A percentile compares a stretch with the other conserved stretches of the same genome.
phyloP scores from a whole-genome alignment of 2,329 filamentous ascomycete species.

The Aspergillus sojae region DNA sequence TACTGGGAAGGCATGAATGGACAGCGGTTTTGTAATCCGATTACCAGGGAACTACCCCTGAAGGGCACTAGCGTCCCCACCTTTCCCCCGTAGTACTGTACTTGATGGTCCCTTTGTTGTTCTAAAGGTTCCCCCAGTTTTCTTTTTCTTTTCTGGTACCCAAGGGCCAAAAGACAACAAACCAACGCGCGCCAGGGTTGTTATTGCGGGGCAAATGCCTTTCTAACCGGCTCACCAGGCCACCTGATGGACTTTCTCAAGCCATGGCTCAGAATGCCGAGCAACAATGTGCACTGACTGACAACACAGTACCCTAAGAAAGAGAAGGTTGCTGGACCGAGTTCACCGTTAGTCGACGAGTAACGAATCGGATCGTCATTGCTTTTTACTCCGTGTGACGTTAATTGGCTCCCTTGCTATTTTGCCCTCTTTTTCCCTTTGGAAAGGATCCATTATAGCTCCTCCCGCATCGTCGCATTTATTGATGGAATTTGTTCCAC shows the following conservation, averaged over 20 bases:
- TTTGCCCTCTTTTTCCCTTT: background rate
- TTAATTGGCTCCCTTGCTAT: background rate
- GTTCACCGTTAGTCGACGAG: too few relatives aligned
- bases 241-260: background rate
- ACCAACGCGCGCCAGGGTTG: background rate
- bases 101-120: background rate
- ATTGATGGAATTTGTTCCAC: conserved; percentile 4
- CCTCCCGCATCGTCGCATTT: background rate
- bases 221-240: background rate
- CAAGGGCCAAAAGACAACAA: background rate
- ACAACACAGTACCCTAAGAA: background rate
- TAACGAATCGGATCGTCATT: background rate
- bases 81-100: background rate
- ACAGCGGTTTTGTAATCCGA: background rate
- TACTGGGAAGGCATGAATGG: background rate
- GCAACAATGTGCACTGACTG: background rate
- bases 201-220: background rate
- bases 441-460: background rate
- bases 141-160: background rate
- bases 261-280: background rate
- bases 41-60: background rate
- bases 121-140: background rate
- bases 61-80: background rate
- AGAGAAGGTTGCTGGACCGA: background rate
- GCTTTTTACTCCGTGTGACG: background rate